Conservation (phyloP, 2,329 filamentous ascomycete species). For the Talaromyces sp. region DNA sequence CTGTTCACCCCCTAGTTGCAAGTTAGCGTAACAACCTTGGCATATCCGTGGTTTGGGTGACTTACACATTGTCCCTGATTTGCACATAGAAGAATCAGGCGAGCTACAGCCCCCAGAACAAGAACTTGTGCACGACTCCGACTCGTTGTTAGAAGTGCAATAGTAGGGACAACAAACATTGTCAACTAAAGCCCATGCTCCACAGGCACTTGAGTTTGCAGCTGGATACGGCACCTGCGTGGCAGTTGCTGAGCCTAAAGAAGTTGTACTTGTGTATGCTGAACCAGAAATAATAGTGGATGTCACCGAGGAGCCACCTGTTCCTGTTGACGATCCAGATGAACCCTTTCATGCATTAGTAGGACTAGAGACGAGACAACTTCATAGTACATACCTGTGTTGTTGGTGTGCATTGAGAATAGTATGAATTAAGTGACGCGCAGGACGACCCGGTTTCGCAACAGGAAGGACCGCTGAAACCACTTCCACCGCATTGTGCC, state of each 20-base stretch:
- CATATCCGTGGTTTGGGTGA: background rate
- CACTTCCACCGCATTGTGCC: conserved; percentile 12
- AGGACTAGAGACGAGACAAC: background rate
- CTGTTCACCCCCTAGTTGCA: conserved; percentile 5
- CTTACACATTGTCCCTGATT: conserved; percentile 18
- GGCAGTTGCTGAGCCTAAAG: background rate
- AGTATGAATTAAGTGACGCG: conserved; percentile 1
- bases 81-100: conserved; percentile 15
- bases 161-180: conserved; percentile 18
- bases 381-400: background rate
- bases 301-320: background rate
- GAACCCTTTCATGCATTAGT: background rate
- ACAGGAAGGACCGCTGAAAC: conserved; percentile 2
- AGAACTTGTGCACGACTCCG: conserved; percentile 5
- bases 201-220: conserved; percentile 11
- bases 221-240: conserved; percentile 15
- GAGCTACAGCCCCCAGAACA: conserved; percentile 15
- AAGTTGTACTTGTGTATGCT: background rate
- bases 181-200: conserved; percentile 14
- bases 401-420: conserved; percentile 17
- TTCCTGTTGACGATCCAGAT: background rate
- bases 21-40: background rate
- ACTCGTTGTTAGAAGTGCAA: conserved; percentile 17
- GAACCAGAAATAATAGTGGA: background rate
- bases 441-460: conserved; percentile 11